Evolutionary conservation across 139 green algal species (phyloP).

Genomic region (Tetraselmis chui): DNA sequence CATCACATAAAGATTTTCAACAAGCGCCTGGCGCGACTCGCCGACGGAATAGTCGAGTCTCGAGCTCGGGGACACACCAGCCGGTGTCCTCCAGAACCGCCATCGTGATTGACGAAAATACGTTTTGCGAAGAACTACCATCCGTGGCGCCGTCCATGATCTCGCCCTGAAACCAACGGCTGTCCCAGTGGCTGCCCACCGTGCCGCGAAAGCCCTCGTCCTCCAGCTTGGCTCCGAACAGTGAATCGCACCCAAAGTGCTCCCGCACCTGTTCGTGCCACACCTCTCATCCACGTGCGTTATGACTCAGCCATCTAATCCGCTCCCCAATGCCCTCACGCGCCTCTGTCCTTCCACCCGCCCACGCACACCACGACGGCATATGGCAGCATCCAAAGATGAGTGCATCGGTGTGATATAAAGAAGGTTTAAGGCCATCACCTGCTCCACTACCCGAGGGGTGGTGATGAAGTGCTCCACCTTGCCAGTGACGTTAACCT

Average conservation of each 20-base stretch:
- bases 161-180: neutral
- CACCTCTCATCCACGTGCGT: too few species aligned
- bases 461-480: neutral
- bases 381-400: too few species aligned
- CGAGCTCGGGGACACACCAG: constrained; percentile 20
- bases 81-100: constrained; percentile 42
- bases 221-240: constrained; percentile 53
- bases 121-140: neutral
- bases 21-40: too few species aligned
- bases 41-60: too few species aligned
- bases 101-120: constrained; percentile 42
- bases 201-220: constrained; percentile 49
- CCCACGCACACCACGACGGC: too few species aligned
- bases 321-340: too few species aligned
- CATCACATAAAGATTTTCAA: too few species aligned
- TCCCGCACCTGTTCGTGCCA: constrained; percentile 9
- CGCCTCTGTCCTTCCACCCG: too few species aligned
- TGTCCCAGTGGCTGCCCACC: constrained; percentile 58
- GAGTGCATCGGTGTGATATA: too few species aligned
- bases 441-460: neutral
- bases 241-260: constrained; percentile 47
- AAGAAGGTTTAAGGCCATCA: too few species aligned
- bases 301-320: too few species aligned
- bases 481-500: neutral
- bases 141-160: neutral